These are phyloP conservation scores for Mycena vulgaris DNA, from an alignment of 768 basidiomycete genomes.

Conservation along the genomic window DNA sequence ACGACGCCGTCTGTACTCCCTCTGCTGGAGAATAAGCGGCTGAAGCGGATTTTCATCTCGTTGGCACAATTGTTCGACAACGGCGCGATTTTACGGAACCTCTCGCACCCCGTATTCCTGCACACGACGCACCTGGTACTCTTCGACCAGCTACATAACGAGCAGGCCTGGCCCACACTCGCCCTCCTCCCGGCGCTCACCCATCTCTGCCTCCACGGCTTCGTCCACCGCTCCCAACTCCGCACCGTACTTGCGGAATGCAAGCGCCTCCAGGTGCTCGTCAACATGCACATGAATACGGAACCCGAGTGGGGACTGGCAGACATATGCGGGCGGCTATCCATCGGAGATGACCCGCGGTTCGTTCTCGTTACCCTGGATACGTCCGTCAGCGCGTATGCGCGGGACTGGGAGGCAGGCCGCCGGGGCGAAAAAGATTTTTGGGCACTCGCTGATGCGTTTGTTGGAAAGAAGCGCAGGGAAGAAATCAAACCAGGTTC, in stretches of 20 bases:
- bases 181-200: conserved; percentile 27
- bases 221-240: conserved; percentile 20
- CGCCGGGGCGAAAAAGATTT: conserved; percentile 26
- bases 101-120: conserved; percentile 19
- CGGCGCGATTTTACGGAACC: conserved; percentile 4
- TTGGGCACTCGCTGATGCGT: conserved; percentile 17
- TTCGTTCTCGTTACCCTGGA: conserved; percentile 26
- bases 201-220: conserved; percentile 31
- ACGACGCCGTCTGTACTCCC: conserved; percentile 19
- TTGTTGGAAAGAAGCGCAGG: neutral
- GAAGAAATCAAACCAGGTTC: conserved; percentile 14
- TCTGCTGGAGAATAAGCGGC: conserved; percentile 12
- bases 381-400: conserved; percentile 13
- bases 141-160: conserved; percentile 21
- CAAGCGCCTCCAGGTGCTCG: conserved; percentile 18
- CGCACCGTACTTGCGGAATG: conserved; percentile 8
- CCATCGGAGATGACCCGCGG: conserved; percentile 26
- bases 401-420: conserved; percentile 22
- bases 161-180: conserved; percentile 1
- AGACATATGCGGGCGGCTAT: conserved; percentile 24
- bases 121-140: conserved; percentile 32
- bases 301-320: conserved; percentile 35
- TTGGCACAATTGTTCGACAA: conserved; percentile 23
- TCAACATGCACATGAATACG: conserved; percentile 25
- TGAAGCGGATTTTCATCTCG: conserved; percentile 7